Evolutionary conservation across 768 basidiomycete genomes (phyloP).

Genomic region (Termitomyces sp.): DNA sequence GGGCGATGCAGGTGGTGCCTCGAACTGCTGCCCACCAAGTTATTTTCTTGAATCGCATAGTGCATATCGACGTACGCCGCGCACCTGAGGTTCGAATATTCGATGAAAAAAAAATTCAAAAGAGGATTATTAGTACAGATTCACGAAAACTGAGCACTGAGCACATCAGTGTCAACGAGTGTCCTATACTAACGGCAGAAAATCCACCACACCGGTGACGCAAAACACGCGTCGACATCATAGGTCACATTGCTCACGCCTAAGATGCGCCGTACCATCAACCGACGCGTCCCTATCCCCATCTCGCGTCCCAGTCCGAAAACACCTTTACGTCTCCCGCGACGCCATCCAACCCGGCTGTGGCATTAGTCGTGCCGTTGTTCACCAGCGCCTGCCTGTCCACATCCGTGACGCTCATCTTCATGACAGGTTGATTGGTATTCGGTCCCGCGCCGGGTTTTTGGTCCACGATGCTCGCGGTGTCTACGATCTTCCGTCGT

Average conservation of each 20-base stretch:
- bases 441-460: constrained; percentile 31
- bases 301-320: constrained; percentile 27
- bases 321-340: constrained; percentile 37
- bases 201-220: constrained; percentile 38
- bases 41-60: constrained; percentile 40
- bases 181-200: too few relatives aligned
- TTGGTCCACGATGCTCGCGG: constrained; percentile 34
- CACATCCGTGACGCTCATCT: constrained; percentile 39
- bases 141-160: constrained; percentile 38
- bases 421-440: constrained; percentile 31
- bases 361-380: constrained; percentile 1
- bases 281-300: constrained; percentile 41
- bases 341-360: background rate
- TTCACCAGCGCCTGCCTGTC: constrained; percentile 34
- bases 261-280: constrained; percentile 47
- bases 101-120: constrained; percentile 34
- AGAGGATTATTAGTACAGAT: constrained; percentile 45
- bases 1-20: constrained; percentile 30
- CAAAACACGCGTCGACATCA: constrained; percentile 39
- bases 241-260: constrained; percentile 43
- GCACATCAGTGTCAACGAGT: too few relatives aligned
- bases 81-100: constrained; percentile 46
- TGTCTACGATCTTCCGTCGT: constrained; percentile 29
- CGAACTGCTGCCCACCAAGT: constrained; percentile 42
- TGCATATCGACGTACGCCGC: constrained; percentile 43